Percentiles rank a stretch among this genome's conserved stretches.
Conservation (phyloP, 306 rosid genomes). For the Quercus aquifolioides region DNA sequence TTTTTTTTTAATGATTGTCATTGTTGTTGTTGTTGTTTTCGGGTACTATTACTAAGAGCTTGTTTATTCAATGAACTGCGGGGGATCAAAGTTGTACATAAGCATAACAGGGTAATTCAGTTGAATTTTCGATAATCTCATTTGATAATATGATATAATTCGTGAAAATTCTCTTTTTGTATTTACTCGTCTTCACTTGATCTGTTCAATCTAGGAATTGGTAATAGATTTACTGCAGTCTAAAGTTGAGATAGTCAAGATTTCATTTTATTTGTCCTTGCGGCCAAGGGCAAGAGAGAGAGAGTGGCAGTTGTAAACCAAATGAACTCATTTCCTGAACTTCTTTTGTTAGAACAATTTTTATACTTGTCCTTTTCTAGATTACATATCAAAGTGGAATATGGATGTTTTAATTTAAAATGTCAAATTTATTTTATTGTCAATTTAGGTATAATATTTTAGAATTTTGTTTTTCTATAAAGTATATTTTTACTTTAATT, state of each 20-base stretch:
- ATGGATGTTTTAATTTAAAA: no score
- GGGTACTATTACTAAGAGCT: neutral
- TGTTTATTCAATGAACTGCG: conserved; percentile 20
- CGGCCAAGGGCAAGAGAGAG: no score
- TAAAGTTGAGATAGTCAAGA: conserved; percentile 50
- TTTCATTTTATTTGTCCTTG: no score
- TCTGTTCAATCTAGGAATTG: conserved; percentile 46
- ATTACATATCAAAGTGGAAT: no score
- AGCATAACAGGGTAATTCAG: conserved; percentile 31
- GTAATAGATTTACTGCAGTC: conserved; percentile 76
- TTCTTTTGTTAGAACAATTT: no score
- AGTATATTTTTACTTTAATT: no score
- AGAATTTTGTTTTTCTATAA: no score
- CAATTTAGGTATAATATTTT: no score
- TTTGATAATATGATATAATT: neutral
- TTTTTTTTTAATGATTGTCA: neutral
- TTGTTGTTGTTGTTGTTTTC: neutral
- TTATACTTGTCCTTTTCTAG: no score
- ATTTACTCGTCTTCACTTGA: neutral
- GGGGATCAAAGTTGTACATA: conserved; percentile 37
- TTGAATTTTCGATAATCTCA: neutral
- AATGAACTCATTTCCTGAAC: no score
- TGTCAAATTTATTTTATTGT: no score
- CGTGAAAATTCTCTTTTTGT: neutral
- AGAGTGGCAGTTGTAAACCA: no score